phyloP scores from a whole-genome alignment of 306 rosid genomes.

The Lablab purpureus region DNA sequence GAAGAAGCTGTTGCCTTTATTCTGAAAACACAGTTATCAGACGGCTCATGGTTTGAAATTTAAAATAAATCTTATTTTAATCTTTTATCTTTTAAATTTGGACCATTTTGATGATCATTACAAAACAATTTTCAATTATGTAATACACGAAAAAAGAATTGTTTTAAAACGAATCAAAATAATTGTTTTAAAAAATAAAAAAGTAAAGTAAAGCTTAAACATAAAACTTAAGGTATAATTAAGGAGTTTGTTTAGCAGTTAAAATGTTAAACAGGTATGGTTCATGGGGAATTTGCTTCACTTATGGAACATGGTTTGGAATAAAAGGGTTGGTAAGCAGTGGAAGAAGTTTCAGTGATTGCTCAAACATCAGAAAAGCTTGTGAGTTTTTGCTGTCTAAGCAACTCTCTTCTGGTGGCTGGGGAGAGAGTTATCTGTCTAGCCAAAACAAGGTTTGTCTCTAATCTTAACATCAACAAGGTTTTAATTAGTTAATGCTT shows the following conservation, averaged over 20 bases:
- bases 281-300: conserved; percentile 84
- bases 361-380: conserved; percentile 63
- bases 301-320: conserved; percentile 85
- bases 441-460: conserved; percentile 63
- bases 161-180: too few species aligned
- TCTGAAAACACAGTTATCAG: conserved; percentile 67
- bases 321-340: conserved; percentile 59
- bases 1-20: conserved; percentile 61
- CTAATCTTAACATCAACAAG: background rate
- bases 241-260: background rate
- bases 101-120: too few species aligned
- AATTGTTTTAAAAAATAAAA: too few species aligned
- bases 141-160: too few species aligned
- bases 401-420: conserved; percentile 66
- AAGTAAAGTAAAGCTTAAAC: too few species aligned
- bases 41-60: conserved; percentile 84
- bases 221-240: too few species aligned
- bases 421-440: conserved; percentile 84
- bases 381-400: conserved; percentile 73
- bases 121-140: too few species aligned
- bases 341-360: conserved; percentile 56
- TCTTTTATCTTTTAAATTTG: too few species aligned
- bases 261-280: conserved; percentile 65
- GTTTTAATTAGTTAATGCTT: too few species aligned
- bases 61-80: too few species aligned